These are phyloP conservation scores for Daldinia childiae DNA, from an alignment of 495 filamentous ascomycete genomes.

Conservation along the genomic window DNA sequence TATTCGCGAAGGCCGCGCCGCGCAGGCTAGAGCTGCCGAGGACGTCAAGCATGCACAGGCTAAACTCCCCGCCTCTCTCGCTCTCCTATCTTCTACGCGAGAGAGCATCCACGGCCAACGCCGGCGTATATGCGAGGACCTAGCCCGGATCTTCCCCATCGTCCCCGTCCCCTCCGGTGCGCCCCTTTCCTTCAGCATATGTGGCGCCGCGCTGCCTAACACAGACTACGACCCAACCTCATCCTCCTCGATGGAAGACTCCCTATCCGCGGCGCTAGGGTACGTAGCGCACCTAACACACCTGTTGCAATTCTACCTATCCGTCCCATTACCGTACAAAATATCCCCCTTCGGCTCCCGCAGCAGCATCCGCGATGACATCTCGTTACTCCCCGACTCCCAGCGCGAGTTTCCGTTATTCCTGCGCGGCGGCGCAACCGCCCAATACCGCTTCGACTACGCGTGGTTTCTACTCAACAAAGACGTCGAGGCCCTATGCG, in stretches of 20 bases:
- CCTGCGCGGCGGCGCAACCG: constrained; percentile 69
- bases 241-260: constrained; percentile 66
- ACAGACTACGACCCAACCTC: constrained; percentile 67
- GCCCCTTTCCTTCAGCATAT: constrained; percentile 80
- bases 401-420: constrained; percentile 83
- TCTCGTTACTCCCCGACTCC: constrained; percentile 70
- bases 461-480: constrained; percentile 94
- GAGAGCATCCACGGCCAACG: constrained; percentile 80
- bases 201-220: constrained; percentile 78
- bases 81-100: constrained; percentile 64
- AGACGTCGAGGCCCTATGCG: constrained; percentile 86
- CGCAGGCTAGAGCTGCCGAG: constrained; percentile 65
- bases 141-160: constrained; percentile 81
- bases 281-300: constrained; percentile 80
- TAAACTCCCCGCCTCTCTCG: constrained; percentile 64
- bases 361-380: constrained; percentile 80
- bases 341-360: constrained; percentile 74
- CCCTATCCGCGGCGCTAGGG: constrained; percentile 82
- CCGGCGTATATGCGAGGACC: constrained; percentile 84
- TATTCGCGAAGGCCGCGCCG: constrained; percentile 68
- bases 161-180: constrained; percentile 62
- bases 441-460: constrained; percentile 91
- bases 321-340: constrained; percentile 81
- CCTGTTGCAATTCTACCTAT: constrained; percentile 83
- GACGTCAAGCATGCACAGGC: constrained; percentile 65